A percentile compares a stretch with the other conserved stretches of the same genome.
phyloP scores from a whole-genome alignment of 306 rosid species.

The Casuarina equisetifolia region DNA sequence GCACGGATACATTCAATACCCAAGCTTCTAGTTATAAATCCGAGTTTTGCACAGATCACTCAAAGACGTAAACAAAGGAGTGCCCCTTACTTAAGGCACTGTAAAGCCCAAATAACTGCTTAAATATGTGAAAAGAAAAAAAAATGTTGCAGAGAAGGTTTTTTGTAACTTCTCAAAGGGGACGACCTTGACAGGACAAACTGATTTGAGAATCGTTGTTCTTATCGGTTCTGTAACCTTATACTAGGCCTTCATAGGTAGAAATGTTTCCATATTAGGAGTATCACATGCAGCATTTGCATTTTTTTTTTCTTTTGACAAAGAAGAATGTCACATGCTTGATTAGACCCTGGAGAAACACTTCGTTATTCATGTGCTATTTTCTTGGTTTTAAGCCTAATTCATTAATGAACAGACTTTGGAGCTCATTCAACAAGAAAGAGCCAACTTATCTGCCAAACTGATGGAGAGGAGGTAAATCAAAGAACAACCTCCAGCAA shows the following conservation, averaged over 20 bases:
- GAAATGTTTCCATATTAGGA: constrained; percentile 14
- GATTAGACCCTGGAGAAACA: constrained; percentile 4
- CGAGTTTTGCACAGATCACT: background rate
- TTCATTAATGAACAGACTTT: constrained; percentile 49
- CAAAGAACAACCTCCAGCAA: constrained; percentile 16
- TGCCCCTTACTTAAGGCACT: background rate
- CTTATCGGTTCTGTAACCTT: background rate
- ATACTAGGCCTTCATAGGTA: background rate
- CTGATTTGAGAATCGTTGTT: background rate
- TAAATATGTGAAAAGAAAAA: background rate
- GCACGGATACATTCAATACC: background rate
- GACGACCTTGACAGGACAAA: background rate
- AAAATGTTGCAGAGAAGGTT: background rate
- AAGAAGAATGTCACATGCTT: background rate
- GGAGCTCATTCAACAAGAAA: constrained; percentile 80
- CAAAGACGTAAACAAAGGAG: background rate
- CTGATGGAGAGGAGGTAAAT: constrained; percentile 68
- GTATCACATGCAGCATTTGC: background rate
- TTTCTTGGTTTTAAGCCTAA: constrained; percentile 30
- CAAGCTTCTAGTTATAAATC: too few relatives aligned
- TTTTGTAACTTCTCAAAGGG: background rate
- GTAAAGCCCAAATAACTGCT: background rate
- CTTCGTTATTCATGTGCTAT: constrained; percentile 27
- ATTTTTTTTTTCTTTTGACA: constrained; percentile 6
- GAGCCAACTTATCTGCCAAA: constrained; percentile 53